Base-by-base conservation (phyloP, 352 stramenopile genomes). In the Phytophthora cactorum region DNA sequence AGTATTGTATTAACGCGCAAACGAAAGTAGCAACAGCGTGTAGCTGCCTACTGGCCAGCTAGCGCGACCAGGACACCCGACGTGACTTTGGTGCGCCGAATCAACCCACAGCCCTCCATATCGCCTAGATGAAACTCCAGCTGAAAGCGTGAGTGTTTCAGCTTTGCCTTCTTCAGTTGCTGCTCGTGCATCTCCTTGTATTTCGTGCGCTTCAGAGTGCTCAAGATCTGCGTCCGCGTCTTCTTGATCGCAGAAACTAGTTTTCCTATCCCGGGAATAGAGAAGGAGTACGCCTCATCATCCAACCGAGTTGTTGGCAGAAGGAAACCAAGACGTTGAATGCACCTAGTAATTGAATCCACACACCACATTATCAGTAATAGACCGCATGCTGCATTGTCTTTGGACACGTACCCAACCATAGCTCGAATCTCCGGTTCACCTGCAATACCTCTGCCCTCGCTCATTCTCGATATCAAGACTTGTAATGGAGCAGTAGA, bases 161-260 rank as follows among this genome's bases (percentile, higher is more conserved):
- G 66, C 50, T 85, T 90, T 52, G 63, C 51, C 59, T 90, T 87
- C 64, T 87, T 81, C 52, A 91, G 69, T 70, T 90, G 81, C 44
- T 77, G 67, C 57, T 90, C 81, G 7, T 76, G 66, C n/a, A 78
- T 62, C 45, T 90, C 81, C 59, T 86, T 89, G 63, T 86, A 90
- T 56, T 81, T 80, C 17, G 77, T 81, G 56, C 81, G 81, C 65
- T 86, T 87, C 39, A 91, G 59, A 14, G 70, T 72, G 12, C 59
- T 52, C 14, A 85, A 22, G 29, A 91, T 68, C 44, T 54, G 29
- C 28, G 66, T 60, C 25, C 83, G 77, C 15, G 79, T 82, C 61
- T 91, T 91, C 60, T 78, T 86, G 4, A 91, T 71, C 0, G 81
- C 71, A 15, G 67, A 84, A 17, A 89, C 63, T 7, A 91, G 43